A percentile compares a stretch with the other conserved stretches of the same genome.
These are phyloP conservation scores for Lecanicillium sp. DNA, from an alignment of 2,329 filamentous ascomycete genomes.

Conservation along the genomic window DNA sequence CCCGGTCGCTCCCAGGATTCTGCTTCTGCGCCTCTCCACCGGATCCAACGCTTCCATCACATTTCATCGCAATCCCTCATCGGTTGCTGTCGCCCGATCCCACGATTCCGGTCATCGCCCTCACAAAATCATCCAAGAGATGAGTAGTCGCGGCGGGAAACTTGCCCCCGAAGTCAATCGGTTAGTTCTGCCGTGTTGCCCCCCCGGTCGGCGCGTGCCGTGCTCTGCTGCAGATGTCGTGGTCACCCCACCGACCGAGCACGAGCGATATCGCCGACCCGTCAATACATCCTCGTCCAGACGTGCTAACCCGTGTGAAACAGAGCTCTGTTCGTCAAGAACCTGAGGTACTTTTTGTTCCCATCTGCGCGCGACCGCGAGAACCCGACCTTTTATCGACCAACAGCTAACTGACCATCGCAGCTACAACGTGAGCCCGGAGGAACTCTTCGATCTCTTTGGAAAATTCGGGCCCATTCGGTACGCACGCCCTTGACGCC, in stretches of 20 bases:
- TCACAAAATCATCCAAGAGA: conserved; percentile 54
- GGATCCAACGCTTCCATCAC: conserved; percentile 5
- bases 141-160: conserved; percentile 95
- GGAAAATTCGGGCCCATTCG: conserved; percentile 94
- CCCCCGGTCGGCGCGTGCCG: background rate
- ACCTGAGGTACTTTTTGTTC: conserved; percentile 65
- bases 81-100: conserved; percentile 4
- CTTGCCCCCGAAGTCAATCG: conserved; percentile 99
- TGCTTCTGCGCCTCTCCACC: conserved; percentile 9
- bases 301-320: conserved; percentile 23
- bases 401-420: background rate
- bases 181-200: conserved; percentile 35
- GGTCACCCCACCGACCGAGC: too few species aligned
- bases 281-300: background rate
- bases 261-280: too few species aligned
- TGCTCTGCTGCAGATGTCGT: conserved; percentile 3
- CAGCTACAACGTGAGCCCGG: conserved; percentile 97
- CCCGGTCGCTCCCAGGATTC: background rate
- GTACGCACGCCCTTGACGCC: conserved; percentile 41
- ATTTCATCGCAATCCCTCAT: background rate
- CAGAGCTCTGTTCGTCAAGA: conserved; percentile 99
- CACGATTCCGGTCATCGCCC: conserved; percentile 8
- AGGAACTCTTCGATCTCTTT: conserved; percentile 98
- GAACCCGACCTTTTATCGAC: background rate
- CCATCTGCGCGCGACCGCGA: background rate